Base-by-base conservation (phyloP, 345 rosid genomes). In the Pistacia integerrima region DNA sequence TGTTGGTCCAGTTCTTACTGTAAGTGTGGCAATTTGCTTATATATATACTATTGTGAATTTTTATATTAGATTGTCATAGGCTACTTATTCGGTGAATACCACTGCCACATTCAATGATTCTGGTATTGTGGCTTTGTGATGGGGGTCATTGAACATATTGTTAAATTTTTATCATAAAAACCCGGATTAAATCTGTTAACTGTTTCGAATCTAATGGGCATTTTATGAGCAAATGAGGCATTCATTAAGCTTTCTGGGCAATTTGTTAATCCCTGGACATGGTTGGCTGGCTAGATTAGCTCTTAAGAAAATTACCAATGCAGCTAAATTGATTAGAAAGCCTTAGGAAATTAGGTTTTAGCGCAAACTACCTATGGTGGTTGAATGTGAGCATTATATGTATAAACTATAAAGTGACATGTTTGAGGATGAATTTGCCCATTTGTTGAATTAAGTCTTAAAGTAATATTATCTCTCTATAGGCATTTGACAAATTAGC, bases 1-100 rank as follows among this genome's bases (percentile, higher is more conserved):
- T 13, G 63, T 93, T 76, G 99, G 99, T 56, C 99, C 99, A 41
- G 93, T 96, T 78, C 95, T 96, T 65, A 96, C 97, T 11, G 99
- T 96, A 87, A 88, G 97, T 85, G 18, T 84, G 33, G 2, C 46
- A 18, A 18, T 62, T 72, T 58, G 59, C 73, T 73, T 16, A 3
- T 61, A 41, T 63, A 13, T 54, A 7, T 35, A 5, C 13, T 12
- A 7, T 22, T 36, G n/a, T 61, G 38, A 13, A 11, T 30, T 69
- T 77, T 49, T 44, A 14, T 1, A 44, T 25, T 10, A 71, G 64
- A 71, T 41, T 20, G 38, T 59, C 59, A 52, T 16, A 16, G 41
- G 57, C 36, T 9, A 46, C 11, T 9, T 1, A 5, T 33, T 18
- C 6, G 11, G 30, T 51, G 49, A 60, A 41, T 17, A 2, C 22